These are phyloP conservation scores for Haberlea rhodopensis DNA, from an alignment of 257 asterid species.

Conservation along the genomic window DNA sequence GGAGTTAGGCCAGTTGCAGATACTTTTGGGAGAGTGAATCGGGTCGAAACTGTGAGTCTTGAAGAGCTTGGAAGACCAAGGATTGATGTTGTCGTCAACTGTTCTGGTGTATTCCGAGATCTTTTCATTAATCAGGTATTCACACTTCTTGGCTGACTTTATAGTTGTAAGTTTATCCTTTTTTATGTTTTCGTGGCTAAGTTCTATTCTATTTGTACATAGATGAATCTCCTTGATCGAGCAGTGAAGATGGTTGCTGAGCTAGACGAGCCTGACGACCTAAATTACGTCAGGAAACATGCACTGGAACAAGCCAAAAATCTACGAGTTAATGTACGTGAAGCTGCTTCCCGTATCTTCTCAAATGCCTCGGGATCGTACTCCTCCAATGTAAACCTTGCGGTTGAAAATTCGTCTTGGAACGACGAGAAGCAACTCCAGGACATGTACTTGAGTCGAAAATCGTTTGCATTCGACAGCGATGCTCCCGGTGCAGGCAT, in stretches of 20 bases:
- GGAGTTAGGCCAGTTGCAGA: slow-evolving; percentile 84
- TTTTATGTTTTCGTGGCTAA: slow-evolving; percentile 1
- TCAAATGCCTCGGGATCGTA: slow-evolving; percentile 96
- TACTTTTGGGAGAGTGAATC: slow-evolving; percentile 76
- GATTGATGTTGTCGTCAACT: slow-evolving; percentile 83
- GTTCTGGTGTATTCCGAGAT: slow-evolving; percentile 92
- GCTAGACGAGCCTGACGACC: slow-evolving; percentile 86
- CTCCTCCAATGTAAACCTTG: slow-evolving; percentile 88
- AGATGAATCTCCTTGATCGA: slow-evolving; percentile 95
- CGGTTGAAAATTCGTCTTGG: slow-evolving; percentile 92
- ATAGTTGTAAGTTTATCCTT: neutral
- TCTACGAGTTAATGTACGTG: slow-evolving; percentile 70
- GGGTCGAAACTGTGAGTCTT: slow-evolving; percentile 74
- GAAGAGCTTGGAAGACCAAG: slow-evolving; percentile 99
- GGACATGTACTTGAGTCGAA: slow-evolving; percentile 95
- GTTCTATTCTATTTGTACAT: slow-evolving; percentile 16
- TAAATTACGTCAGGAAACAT: slow-evolving; percentile 79
- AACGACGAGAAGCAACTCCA: slow-evolving; percentile 98
- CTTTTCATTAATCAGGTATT: slow-evolving; percentile 95
- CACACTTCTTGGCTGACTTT: neutral
- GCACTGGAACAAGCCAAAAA: slow-evolving; percentile 77
- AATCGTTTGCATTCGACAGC: slow-evolving; percentile 85
- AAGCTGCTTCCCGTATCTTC: slow-evolving; percentile 82
- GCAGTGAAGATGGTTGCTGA: slow-evolving; percentile 97
- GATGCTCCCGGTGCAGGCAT: slow-evolving; percentile 98